Evolutionary conservation across 495 filamentous ascomycete genomes (phyloP).

Genomic region (Elasticomyces elasticus): DNA sequence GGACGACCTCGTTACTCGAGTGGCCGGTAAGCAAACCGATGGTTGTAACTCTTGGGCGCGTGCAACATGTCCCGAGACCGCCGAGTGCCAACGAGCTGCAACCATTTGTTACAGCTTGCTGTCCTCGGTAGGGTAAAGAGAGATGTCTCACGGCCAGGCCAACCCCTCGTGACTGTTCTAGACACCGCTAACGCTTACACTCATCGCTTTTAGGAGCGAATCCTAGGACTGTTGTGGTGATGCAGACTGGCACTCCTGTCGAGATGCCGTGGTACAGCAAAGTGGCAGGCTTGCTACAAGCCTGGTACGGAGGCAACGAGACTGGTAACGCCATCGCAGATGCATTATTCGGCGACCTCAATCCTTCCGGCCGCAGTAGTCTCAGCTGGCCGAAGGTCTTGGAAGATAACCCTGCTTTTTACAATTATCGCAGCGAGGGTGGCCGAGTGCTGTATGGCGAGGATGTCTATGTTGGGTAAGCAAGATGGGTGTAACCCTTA

Average conservation of each 20-base stretch:
- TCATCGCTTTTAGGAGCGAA: too few species aligned
- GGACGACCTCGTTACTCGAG: constrained; percentile 61
- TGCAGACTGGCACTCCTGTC: constrained; percentile 76
- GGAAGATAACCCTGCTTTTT: constrained; percentile 64
- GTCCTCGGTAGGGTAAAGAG: too few species aligned
- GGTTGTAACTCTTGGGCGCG: too few species aligned
- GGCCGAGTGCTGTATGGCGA: constrained; percentile 67
- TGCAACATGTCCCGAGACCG: too few species aligned
- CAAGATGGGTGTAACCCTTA: too few species aligned
- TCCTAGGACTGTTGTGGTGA: constrained; percentile 64
- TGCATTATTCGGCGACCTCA: constrained; percentile 79
- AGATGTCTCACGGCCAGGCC: too few species aligned
- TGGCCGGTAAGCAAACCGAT: too few species aligned
- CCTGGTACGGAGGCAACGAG: constrained; percentile 68
- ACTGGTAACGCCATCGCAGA: constrained; percentile 81
- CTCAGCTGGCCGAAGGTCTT: constrained; percentile 56
- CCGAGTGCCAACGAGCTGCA: too few species aligned
- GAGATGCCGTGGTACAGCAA: constrained; percentile 71
- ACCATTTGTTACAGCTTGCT: too few species aligned
- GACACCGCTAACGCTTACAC: too few species aligned
- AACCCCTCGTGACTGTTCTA: too few species aligned
- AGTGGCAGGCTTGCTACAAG: constrained; percentile 50
- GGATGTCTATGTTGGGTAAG: constrained; percentile 73
- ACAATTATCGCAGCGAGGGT: constrained; percentile 73
- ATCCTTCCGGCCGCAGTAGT: constrained; percentile 62